Conservation (phyloP, 2,329 filamentous ascomycete genomes). For the Microcyclospora tardicrescens region DNA sequence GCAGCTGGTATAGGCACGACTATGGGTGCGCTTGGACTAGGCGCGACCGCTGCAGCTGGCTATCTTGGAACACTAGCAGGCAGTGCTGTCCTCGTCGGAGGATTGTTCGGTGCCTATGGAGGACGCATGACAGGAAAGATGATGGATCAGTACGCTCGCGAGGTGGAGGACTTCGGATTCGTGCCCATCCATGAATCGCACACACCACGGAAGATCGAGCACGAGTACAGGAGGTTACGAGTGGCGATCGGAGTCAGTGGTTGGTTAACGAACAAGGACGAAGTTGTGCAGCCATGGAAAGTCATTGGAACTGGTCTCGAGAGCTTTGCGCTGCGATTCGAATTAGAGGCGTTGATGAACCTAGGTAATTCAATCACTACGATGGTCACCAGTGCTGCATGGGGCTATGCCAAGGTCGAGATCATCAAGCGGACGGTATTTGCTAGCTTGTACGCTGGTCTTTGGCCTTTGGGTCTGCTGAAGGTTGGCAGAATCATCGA, state of each 20-base stretch:
- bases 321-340: constrained; percentile 73
- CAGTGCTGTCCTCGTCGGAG: constrained; percentile 65
- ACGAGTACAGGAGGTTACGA: constrained; percentile 44
- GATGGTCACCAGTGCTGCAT: constrained; percentile 69
- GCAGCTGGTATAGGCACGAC: constrained; percentile 68
- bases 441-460: constrained; percentile 32
- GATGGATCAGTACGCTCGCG: constrained; percentile 75
- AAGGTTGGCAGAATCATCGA: constrained; percentile 31
- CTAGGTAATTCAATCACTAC: constrained; percentile 66
- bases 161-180: constrained; percentile 82
- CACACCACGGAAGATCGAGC: constrained; percentile 38
- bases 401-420: constrained; percentile 60
- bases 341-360: constrained; percentile 62
- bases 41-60: constrained; percentile 58
- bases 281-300: constrained; percentile 67
- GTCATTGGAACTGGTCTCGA: constrained; percentile 61
- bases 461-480: constrained; percentile 36
- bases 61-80: constrained; percentile 71
- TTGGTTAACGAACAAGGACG: constrained; percentile 60
- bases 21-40: constrained; percentile 64
- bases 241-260: constrained; percentile 76
- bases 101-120: constrained; percentile 84
- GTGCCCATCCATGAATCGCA: constrained; percentile 55
- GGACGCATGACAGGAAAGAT: constrained; percentile 70
- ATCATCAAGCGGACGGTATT: constrained; percentile 52